Evolutionary conservation across 306 rosid species (phyloP).

Genomic region (Crotalaria pallida): DNA sequence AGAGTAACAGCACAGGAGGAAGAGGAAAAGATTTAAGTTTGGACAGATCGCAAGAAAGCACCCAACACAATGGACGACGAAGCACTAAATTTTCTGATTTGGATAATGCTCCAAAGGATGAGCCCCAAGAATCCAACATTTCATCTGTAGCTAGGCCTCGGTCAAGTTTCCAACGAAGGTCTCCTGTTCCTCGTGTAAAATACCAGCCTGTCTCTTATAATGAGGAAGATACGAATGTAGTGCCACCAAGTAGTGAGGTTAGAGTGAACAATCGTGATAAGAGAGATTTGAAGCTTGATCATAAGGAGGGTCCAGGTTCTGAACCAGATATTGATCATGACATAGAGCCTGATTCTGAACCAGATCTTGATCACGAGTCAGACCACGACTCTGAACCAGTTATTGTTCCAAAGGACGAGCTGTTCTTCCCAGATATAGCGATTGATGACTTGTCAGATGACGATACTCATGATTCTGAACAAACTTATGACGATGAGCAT

Average conservation of each 20-base stretch:
- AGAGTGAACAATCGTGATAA: constrained; percentile 35
- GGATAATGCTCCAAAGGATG: constrained; percentile 39
- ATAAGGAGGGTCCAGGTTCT: constrained; percentile 29
- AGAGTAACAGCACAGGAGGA: constrained; percentile 43
- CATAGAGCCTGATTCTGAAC: constrained; percentile 12
- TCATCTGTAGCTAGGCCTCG: constrained; percentile 50
- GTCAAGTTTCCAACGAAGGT: constrained; percentile 77
- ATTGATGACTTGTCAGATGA: constrained; percentile 45
- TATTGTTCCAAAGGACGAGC: constrained; percentile 36
- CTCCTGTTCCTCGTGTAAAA: constrained; percentile 73
- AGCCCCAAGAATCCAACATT: constrained; percentile 40
- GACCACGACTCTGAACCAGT: constrained; percentile 16
- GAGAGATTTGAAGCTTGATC: constrained; percentile 31
- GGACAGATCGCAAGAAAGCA: constrained; percentile 49
- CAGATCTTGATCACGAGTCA: constrained; percentile 18
- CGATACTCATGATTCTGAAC: constrained; percentile 42
- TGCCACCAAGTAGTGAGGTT: constrained; percentile 24
- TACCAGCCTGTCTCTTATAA: constrained; percentile 48
- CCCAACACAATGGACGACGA: constrained; percentile 32
- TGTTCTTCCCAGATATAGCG: constrained; percentile 33
- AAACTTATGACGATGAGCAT: constrained; percentile 25
- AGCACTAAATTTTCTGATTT: constrained; percentile 39
- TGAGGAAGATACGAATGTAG: constrained; percentile 24
- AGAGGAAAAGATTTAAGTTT: constrained; percentile 34
- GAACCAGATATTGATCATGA: constrained; percentile 19